Conservation (phyloP, 176 grass and related monocot genomes). For the Avena insularis region DNA sequence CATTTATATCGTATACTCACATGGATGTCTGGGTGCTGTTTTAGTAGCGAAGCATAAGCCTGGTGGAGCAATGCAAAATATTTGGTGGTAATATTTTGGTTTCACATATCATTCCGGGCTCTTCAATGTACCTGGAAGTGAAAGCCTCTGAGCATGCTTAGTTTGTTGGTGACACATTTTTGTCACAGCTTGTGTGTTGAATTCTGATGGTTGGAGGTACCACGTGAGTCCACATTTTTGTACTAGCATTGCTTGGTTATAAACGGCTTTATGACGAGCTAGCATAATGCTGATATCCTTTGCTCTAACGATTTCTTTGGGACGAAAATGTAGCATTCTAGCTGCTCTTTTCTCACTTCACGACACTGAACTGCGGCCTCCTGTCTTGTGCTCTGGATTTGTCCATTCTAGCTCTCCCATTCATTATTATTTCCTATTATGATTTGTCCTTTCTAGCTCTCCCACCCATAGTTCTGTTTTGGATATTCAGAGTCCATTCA, state of each 20-base stretch:
- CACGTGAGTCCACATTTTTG: not conserved
- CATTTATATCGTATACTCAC: not conserved
- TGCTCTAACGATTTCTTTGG: not conserved
- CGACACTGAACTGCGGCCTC: not conserved
- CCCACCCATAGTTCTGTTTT: not conserved
- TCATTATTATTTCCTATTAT: not conserved
- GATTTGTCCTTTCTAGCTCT: not conserved
- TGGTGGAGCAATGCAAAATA: not conserved
- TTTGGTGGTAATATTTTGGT: not conserved
- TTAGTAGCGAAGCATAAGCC: not conserved
- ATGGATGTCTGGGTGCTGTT: not conserved
- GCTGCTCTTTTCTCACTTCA: not conserved
- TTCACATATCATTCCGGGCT: not conserved
- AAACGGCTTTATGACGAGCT: not conserved
- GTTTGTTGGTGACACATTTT: not conserved
- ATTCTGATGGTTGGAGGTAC: not conserved
- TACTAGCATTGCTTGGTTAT: not conserved
- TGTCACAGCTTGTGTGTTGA: not conserved
- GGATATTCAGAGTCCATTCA: slow-evolving; percentile 26
- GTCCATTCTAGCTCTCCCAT: not conserved
- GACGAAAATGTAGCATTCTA: not conserved
- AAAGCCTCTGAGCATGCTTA: not conserved
- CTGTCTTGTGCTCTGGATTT: not conserved
- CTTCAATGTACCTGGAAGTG: not conserved
- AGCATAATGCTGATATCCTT: not conserved